Conservation (phyloP, 257 asterid genomes). For the Vinca minor region DNA sequence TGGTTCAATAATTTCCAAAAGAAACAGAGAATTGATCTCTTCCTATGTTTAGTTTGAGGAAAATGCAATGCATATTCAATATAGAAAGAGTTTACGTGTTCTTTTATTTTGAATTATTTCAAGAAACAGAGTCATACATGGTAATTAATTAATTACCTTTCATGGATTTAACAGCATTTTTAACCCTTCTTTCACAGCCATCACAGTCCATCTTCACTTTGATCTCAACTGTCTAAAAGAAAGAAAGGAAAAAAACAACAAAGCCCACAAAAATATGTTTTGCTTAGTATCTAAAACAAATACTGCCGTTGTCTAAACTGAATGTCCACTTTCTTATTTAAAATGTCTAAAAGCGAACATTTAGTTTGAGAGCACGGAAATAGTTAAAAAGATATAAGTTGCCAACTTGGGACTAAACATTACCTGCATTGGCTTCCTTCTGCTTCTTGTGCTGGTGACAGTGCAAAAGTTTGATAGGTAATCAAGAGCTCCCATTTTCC, state of each 20-base stretch:
- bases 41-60: not conserved
- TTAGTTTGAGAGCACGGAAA: no score
- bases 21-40: not conserved
- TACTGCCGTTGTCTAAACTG: no score
- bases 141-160: constrained; percentile 39
- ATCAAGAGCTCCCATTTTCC: constrained; percentile 78
- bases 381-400: not conserved
- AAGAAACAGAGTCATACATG: not conserved
- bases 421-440: constrained; percentile 79
- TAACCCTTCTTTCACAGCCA: constrained; percentile 90
- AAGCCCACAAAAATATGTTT: not conserved
- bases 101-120: not conserved
- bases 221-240: constrained; percentile 74
- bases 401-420: not conserved
- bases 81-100: not conserved
- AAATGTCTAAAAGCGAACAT: no score
- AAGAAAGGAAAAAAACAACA: not conserved
- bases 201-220: constrained; percentile 90
- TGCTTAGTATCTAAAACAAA: not conserved
- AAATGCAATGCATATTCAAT: not conserved
- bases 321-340: no score
- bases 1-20: no score
- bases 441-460: constrained; percentile 56
- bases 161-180: constrained; percentile 58
- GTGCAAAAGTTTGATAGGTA: constrained; percentile 73